These are phyloP conservation scores for Debaryomyces coudertii DNA, from an alignment of 1,139 yeast species.

Conservation along the genomic window DNA sequence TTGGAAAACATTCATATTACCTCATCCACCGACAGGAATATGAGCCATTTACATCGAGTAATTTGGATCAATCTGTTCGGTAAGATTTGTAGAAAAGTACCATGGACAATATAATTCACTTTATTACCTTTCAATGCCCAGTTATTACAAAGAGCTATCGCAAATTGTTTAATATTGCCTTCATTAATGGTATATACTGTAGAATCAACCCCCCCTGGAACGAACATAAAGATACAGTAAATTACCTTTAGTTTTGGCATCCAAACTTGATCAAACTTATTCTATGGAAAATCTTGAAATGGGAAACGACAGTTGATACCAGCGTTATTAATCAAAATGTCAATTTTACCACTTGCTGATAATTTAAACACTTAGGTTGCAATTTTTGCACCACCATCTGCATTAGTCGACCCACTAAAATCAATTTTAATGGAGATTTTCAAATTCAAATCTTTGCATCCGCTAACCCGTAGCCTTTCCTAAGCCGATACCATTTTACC, in stretches of 20 bases:
- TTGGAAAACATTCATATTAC: slow-evolving; percentile 54
- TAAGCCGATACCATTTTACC: slow-evolving; percentile 39
- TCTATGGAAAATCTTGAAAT: slow-evolving; percentile 40
- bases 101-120: slow-evolving; percentile 64
- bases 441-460: slow-evolving; percentile 37
- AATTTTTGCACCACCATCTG: slow-evolving; percentile 15
- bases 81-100: slow-evolving; percentile 55
- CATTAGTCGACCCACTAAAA: slow-evolving; percentile 19
- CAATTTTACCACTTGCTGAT: slow-evolving; percentile 40
- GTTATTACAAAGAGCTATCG: slow-evolving; percentile 55
- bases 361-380: slow-evolving; percentile 25
- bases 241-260: slow-evolving; percentile 22
- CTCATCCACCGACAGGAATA: slow-evolving; percentile 57
- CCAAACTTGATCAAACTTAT: slow-evolving; percentile 46
- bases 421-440: slow-evolving; percentile 25
- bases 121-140: slow-evolving; percentile 54
- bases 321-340: slow-evolving; percentile 59
- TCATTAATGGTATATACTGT: slow-evolving; percentile 58
- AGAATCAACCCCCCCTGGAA: slow-evolving; percentile 24
- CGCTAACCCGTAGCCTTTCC: slow-evolving; percentile 40
- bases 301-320: slow-evolving; percentile 48
- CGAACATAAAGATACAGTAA: slow-evolving; percentile 26
- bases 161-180: slow-evolving; percentile 52
- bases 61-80: slow-evolving; percentile 37
- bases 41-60: slow-evolving; percentile 36